Evolutionary conservation across 371 early-diverging fungal genomes (phyloP).

Genomic region (Choanephora cucurbitarum): DNA sequence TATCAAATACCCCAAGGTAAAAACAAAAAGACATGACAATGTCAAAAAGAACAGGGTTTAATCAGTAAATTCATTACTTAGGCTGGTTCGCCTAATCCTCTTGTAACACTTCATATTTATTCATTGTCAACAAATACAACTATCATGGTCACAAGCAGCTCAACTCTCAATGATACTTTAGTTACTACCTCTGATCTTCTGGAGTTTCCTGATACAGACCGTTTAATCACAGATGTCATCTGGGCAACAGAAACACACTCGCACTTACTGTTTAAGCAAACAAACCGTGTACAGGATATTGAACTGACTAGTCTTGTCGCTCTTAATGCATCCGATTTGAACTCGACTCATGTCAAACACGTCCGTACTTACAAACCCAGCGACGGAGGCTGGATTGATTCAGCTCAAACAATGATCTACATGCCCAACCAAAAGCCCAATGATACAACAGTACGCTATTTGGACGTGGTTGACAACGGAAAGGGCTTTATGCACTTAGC

Average conservation of each 20-base stretch:
- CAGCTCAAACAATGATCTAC: slow-evolving; percentile 46
- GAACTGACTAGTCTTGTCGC: slow-evolving; percentile 62
- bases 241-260: slow-evolving; percentile 70
- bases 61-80: slow-evolving; percentile 1
- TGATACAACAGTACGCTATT: slow-evolving; percentile 54
- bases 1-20: slow-evolving; percentile 87
- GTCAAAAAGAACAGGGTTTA: too few species aligned
- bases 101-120: slow-evolving; percentile 74
- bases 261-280: slow-evolving; percentile 71
- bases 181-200: slow-evolving; percentile 14
- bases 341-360: slow-evolving; percentile 28
- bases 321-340: neutral
- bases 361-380: slow-evolving; percentile 56
- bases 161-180: slow-evolving; percentile 13
- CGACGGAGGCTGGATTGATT: slow-evolving; percentile 78
- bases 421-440: slow-evolving; percentile 27
- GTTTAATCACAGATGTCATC: slow-evolving; percentile 73
- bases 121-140: slow-evolving; percentile 34
- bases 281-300: slow-evolving; percentile 87
- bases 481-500: slow-evolving; percentile 84
- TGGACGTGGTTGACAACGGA: slow-evolving; percentile 74
- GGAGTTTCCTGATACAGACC: slow-evolving; percentile 66
- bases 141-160: slow-evolving; percentile 37
- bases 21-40: too few species aligned
- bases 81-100: slow-evolving; percentile 87